Base-by-base conservation (phyloP, 2,329 filamentous ascomycete species). In the Sclerotinia trifoliorum region DNA sequence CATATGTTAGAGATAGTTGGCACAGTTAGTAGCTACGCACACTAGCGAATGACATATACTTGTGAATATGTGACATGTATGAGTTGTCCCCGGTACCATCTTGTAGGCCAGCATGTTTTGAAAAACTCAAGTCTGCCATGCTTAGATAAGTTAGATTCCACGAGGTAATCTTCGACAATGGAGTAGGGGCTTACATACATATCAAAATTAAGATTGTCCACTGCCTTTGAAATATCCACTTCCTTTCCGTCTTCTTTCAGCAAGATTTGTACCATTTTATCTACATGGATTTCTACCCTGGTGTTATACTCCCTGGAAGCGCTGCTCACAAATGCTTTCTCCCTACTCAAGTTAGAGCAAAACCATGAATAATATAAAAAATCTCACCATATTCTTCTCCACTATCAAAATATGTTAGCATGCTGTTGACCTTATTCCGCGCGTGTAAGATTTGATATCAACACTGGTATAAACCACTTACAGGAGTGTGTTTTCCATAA, bases 61-160 rank as follows among this genome's bases (percentile, higher is more conserved):
- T 69, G 32, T 72, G 71, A 3, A 70, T 65, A 62, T 70, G 70
- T 19, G 65, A 64, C 68, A 72, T 71, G 44, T 70, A 71, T 26
- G 55, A 39, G 42, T 61, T 66, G 11, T 69, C 68, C 7, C 68
- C 67, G 21, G 46, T 71, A 10, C 70, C 71, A 32, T 68, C 69
- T 56, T 69, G 70, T 65, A 68, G 68, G 24, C 69, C 65, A 3
- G 66, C n/a, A 61, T 73, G 60, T 19, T 71, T 51, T 7, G 64
- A 68, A 58, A 73, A 73, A 26, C 61, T 65, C 5, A 73, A 55
- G 48, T 71, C 71, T 10, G 69, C 61, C 66, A 71, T 73, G 42
- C 71, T 72, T 29, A 19, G 17, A 56, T n/a, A n/a, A 56, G 21
- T 56, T 56, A 56, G 54, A 3, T 13, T 35, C 5, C 32, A 2